Conservation (phyloP, 2,329 filamentous ascomycete genomes). For the Coniella lustricola region DNA sequence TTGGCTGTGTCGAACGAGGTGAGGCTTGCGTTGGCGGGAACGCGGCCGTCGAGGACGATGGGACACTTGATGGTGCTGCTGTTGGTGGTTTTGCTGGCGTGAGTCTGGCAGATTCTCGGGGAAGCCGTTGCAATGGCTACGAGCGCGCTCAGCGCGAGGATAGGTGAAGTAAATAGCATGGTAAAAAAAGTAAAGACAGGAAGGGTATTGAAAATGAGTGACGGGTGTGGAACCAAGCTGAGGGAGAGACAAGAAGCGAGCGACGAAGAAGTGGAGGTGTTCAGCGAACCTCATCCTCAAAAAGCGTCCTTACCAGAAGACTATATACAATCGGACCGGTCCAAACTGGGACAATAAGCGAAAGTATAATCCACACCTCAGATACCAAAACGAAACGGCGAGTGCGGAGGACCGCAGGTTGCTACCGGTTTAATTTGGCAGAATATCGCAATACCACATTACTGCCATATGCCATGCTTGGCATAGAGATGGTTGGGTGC, state of each 20-base stretch:
- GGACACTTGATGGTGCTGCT: conserved; percentile 26
- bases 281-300: too few species aligned
- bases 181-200: neutral
- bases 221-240: neutral
- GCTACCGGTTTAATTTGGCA: conserved; percentile 13
- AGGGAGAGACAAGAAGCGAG: too few species aligned
- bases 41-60: conserved; percentile 31
- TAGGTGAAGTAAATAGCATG: neutral
- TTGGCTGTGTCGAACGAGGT: conserved; percentile 27
- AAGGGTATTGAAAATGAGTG: neutral
- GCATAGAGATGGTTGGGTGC: too few species aligned
- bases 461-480: too few species aligned
- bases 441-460: neutral
- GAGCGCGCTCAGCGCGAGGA: conserved; percentile 5
- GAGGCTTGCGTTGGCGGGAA: conserved; percentile 21
- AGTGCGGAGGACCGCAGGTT: conserved; percentile 1
- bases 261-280: too few species aligned
- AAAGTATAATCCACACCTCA: too few species aligned
- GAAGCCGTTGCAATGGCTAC: neutral
- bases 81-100: neutral
- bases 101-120: neutral
- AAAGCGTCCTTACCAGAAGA: too few species aligned
- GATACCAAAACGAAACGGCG: too few species aligned
- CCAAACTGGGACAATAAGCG: too few species aligned
- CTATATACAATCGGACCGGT: too few species aligned